These are phyloP conservation scores for Elongisporangium prolatum DNA, from an alignment of 352 stramenopile species.

Conservation along the genomic window DNA sequence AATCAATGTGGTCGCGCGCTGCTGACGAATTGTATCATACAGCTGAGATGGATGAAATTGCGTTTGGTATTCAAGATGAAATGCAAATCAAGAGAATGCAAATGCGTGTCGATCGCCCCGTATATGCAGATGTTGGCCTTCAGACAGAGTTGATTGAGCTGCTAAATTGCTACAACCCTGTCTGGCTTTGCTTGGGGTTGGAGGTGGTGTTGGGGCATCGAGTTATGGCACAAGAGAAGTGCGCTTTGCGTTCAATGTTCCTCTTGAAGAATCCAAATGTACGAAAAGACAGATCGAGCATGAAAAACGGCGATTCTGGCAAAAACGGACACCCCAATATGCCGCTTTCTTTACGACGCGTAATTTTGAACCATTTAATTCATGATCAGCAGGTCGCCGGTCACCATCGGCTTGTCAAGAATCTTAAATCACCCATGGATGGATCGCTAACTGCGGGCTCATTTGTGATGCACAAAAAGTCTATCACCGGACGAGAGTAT, in stretches of 20 bases:
- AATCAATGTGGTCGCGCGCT: constrained; percentile 54
- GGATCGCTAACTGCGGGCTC: constrained; percentile 31
- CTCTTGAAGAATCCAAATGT: background rate
- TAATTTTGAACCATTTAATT: constrained; percentile 62
- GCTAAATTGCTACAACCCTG: constrained; percentile 89
- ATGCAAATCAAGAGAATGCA: constrained; percentile 69
- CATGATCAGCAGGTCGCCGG: constrained; percentile 55
- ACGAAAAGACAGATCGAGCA: constrained; percentile 4
- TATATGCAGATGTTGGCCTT: constrained; percentile 89
- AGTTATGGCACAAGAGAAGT: constrained; percentile 54
- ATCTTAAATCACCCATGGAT: constrained; percentile 62
- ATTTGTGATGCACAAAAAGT: constrained; percentile 58
- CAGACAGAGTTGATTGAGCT: constrained; percentile 81
- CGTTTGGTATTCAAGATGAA: constrained; percentile 68
- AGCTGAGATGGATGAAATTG: constrained; percentile 40
- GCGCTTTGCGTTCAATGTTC: constrained; percentile 50
- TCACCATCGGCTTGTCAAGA: constrained; percentile 65
- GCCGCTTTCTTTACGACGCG: constrained; percentile 45
- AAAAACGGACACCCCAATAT: constrained; percentile 28
- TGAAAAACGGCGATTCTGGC: constrained; percentile 8
- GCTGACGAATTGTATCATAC: constrained; percentile 60
- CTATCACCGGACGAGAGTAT: constrained; percentile 71
- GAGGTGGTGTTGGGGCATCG: constrained; percentile 79
- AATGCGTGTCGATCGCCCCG: constrained; percentile 81
- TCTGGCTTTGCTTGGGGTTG: constrained; percentile 89